phyloP scores from a whole-genome alignment of 179 eudicot species.

The Spergularia azorica region DNA sequence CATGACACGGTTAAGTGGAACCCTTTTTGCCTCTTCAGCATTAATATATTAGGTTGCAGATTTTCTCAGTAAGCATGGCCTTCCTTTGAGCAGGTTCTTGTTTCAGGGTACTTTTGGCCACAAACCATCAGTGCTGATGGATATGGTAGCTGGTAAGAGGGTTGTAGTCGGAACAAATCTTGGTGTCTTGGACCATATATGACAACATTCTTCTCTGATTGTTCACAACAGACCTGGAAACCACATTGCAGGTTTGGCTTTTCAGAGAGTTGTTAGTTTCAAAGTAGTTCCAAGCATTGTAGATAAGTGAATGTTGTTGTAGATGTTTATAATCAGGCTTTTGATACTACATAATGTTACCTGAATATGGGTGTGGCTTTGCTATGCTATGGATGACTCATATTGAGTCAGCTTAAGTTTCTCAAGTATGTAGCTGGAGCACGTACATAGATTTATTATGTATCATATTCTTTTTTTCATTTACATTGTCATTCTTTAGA shows the following conservation, averaged over 20 bases:
- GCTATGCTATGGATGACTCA: no score
- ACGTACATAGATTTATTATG: no score
- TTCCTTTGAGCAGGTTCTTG: constrained; percentile 66
- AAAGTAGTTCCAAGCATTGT: not conserved
- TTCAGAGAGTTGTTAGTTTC: constrained; percentile 12
- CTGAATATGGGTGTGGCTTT: no score
- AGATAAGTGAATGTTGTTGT: no score
- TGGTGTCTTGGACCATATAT: constrained; percentile 82
- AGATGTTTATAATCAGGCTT: no score
- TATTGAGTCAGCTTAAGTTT: no score
- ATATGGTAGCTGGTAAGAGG: constrained; percentile 97
- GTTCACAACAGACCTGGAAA: constrained; percentile 92
- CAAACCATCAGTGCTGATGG: constrained; percentile 78
- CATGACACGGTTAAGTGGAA: constrained; percentile 5
- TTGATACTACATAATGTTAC: no score
- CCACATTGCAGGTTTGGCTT: constrained; percentile 73
- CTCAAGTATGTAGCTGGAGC: no score
- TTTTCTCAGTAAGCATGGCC: constrained; percentile 23
- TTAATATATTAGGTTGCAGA: constrained; percentile 15
- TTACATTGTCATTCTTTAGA: no score
- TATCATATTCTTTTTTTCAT: no score
- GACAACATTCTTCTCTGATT: constrained; percentile 86
- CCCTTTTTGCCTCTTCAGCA: not conserved
- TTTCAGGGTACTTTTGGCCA: constrained; percentile 83
- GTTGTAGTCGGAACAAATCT: constrained; percentile 87